Conservation (phyloP, 164 flowering plant species). For the Chimonanthus salicifolius region DNA sequence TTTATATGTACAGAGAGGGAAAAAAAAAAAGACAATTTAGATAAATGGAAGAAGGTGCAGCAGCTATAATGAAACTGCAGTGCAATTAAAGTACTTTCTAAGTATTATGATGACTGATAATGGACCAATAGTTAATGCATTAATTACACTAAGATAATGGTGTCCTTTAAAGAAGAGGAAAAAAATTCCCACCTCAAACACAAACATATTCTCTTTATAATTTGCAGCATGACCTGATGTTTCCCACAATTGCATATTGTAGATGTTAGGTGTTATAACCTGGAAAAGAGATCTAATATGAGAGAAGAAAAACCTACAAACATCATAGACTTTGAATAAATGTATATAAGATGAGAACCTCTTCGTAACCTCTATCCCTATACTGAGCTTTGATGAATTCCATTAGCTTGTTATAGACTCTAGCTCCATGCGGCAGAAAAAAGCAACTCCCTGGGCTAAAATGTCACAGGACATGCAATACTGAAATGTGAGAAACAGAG, state of each 20-base stretch:
- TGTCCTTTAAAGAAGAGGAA: too few relatives aligned
- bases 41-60: too few relatives aligned
- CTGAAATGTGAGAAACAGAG: neutral
- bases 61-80: too few relatives aligned
- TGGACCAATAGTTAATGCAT: too few relatives aligned
- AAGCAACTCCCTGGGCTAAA: constrained; percentile 99
- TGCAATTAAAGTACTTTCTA: too few relatives aligned
- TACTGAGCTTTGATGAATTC: constrained; percentile 67
- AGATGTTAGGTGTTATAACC: constrained; percentile 91
- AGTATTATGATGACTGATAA: too few relatives aligned
- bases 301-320: neutral
- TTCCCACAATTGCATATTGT: constrained; percentile 97
- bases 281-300: constrained; percentile 25
- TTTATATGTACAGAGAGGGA: too few relatives aligned
- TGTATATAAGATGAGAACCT: constrained; percentile 37
- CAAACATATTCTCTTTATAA: constrained; percentile 96
- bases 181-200: constrained; percentile 59
- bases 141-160: too few relatives aligned
- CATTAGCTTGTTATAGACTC: constrained; percentile 84
- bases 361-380: constrained; percentile 82
- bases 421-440: constrained; percentile 87
- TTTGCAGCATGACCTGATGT: constrained; percentile 98
- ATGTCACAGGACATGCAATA: constrained; percentile 11
- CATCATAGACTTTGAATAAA: constrained; percentile 1
- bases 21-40: too few relatives aligned